phyloP scores from a whole-genome alignment of 1,139 yeast genomes.

The Yamadazyma siamensis region DNA sequence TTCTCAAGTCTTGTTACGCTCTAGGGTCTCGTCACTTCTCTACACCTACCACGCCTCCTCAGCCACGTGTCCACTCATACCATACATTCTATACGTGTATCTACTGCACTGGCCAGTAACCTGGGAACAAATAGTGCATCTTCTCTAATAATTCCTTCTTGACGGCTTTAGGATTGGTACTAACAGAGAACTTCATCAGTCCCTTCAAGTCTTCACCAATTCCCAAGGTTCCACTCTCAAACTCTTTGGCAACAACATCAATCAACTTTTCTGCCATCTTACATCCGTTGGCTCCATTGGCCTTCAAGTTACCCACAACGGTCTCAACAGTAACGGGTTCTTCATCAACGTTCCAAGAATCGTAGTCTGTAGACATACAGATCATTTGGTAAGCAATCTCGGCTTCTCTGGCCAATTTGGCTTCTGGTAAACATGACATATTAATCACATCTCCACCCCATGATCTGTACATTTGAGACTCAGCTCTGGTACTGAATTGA shows the following conservation, averaged over 20 bases:
- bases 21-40: conserved; percentile 1
- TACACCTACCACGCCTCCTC: neutral
- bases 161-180: conserved; percentile 76
- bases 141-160: conserved; percentile 70
- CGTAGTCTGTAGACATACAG: conserved; percentile 98
- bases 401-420: conserved; percentile 95
- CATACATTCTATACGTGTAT: conserved; percentile 1
- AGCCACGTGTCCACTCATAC: neutral
- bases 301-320: conserved; percentile 84
- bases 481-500: conserved; percentile 97
- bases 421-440: conserved; percentile 95
- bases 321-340: conserved; percentile 97
- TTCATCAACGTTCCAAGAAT: conserved; percentile 94
- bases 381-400: conserved; percentile 96
- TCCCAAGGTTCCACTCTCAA: conserved; percentile 46
- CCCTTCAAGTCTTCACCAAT: conserved; percentile 73
- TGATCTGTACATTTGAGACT: conserved; percentile 77
- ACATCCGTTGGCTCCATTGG: conserved; percentile 86
- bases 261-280: conserved; percentile 68
- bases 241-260: conserved; percentile 59
- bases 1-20: no score
- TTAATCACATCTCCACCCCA: conserved; percentile 96
- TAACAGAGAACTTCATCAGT: conserved; percentile 74
- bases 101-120: conserved; percentile 63
- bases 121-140: conserved; percentile 89